Conservation (phyloP, 495 filamentous ascomycete genomes). For the Hypoxylon fragiforme region DNA sequence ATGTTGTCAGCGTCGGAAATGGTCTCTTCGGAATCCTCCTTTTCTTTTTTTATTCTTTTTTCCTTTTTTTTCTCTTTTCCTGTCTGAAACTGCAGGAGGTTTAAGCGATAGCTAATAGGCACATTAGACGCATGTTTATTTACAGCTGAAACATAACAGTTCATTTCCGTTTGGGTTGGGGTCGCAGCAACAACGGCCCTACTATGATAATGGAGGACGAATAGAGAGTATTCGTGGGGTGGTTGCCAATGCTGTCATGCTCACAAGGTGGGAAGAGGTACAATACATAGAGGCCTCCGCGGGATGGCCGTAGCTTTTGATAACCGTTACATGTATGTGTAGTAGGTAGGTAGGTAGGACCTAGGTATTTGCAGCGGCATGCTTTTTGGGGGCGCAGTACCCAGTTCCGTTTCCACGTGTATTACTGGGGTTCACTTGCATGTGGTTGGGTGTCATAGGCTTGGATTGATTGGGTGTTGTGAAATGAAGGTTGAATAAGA, state of each 20-base stretch:
- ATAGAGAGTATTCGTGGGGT: not conserved
- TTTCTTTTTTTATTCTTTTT: not conserved
- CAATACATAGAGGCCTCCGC: constrained; percentile 23
- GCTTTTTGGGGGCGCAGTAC: too few relatives aligned
- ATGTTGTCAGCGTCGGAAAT: not conserved
- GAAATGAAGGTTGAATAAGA: too few relatives aligned
- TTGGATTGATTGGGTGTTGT: too few relatives aligned
- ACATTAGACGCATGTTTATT: constrained; percentile 6
- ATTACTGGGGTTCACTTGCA: constrained; percentile 7
- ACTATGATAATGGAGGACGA: not conserved
- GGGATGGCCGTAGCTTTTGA: constrained; percentile 17
- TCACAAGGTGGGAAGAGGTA: constrained; percentile 11
- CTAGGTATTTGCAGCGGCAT: too few relatives aligned
- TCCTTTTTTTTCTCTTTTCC: too few relatives aligned
- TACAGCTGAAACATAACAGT: constrained; percentile 25
- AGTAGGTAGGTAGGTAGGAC: not conserved
- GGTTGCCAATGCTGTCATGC: constrained; percentile 22
- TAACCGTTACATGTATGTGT: not conserved
- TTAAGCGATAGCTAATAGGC: not conserved
- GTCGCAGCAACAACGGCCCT: constrained; percentile 17
- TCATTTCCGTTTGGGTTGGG: constrained; percentile 22
- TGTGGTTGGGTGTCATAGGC: too few relatives aligned
- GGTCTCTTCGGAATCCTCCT: not conserved
- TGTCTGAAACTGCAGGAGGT: constrained; percentile 29
- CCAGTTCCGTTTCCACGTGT: constrained; percentile 24